Conservation (phyloP, 2,329 filamentous ascomycete species). For the Eutypella sp. region DNA sequence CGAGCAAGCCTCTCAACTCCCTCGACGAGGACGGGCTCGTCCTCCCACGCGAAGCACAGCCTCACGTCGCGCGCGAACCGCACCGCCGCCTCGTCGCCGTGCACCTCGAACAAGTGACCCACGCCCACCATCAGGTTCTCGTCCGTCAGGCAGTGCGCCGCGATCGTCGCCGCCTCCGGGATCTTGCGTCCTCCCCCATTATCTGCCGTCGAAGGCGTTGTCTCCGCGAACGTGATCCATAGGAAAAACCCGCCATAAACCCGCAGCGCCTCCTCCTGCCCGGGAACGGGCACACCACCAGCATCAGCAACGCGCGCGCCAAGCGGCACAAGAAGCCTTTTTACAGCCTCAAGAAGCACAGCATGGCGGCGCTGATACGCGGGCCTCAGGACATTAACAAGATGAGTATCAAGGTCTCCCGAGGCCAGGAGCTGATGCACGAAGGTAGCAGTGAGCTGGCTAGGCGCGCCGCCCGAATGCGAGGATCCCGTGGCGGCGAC, state of each 20-base stretch:
- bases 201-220: no score
- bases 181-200: no score
- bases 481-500: conserved; percentile 49
- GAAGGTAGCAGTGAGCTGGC: conserved; percentile 48
- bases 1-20: conserved; percentile 59
- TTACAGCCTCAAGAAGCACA: conserved; percentile 54
- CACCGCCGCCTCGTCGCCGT: conserved; percentile 47
- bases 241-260: conserved; percentile 80
- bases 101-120: conserved; percentile 66
- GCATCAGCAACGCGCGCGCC: conserved; percentile 45
- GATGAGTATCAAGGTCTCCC: conserved; percentile 39
- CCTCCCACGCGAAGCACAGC: conserved; percentile 70
- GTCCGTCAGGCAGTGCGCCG: conserved; percentile 51
- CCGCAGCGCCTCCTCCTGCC: conserved; percentile 32
- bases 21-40: conserved; percentile 59
- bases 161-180: conserved; percentile 37
- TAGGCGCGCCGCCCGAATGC: conserved; percentile 53
- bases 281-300: not conserved
- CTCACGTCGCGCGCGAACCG: conserved; percentile 57
- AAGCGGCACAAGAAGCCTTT: conserved; percentile 54
- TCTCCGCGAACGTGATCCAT: conserved; percentile 64
- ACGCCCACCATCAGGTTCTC: conserved; percentile 64
- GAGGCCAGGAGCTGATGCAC: conserved; percentile 42
- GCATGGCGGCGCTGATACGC: conserved; percentile 40
- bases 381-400: conserved; percentile 38